phyloP scores from a whole-genome alignment of 1,284 basidiomycete genomes.

The Clitocybe nebularis region DNA sequence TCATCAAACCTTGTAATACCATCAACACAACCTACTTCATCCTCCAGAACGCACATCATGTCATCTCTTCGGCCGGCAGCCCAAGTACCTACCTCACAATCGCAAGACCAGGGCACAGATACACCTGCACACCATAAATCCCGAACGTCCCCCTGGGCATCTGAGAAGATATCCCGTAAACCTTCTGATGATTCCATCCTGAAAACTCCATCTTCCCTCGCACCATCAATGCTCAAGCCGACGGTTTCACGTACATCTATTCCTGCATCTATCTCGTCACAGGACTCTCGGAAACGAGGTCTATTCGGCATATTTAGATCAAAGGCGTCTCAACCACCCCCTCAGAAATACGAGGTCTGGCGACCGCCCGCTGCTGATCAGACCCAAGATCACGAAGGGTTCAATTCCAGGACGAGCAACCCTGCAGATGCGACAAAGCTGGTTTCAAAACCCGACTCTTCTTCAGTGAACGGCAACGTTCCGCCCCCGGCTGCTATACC shows the following conservation, averaged over 20 bases:
- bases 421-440: constrained; percentile 7
- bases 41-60: background rate
- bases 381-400: constrained; percentile 16
- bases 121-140: too few relatives aligned
- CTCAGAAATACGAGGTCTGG: constrained; percentile 25
- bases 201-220: constrained; percentile 52
- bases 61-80: constrained; percentile 6
- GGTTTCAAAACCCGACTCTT: constrained; percentile 7
- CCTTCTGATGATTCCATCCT: constrained; percentile 43
- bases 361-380: constrained; percentile 20
- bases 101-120: too few relatives aligned
- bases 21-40: background rate
- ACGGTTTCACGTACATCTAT: constrained; percentile 33
- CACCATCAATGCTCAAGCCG: constrained; percentile 37
- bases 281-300: constrained; percentile 29
- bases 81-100: constrained; percentile 15
- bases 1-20: background rate
- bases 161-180: constrained; percentile 12
- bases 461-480: constrained; percentile 20
- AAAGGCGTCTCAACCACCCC: constrained; percentile 17
- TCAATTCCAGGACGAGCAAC: constrained; percentile 8
- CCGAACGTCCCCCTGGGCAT: background rate
- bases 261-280: constrained; percentile 33
- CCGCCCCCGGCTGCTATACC: constrained; percentile 27
- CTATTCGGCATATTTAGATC: constrained; percentile 32